These are phyloP conservation scores for Phylloboletellus chloephorus DNA, from an alignment of 1,284 basidiomycete genomes.

Conservation along the genomic window DNA sequence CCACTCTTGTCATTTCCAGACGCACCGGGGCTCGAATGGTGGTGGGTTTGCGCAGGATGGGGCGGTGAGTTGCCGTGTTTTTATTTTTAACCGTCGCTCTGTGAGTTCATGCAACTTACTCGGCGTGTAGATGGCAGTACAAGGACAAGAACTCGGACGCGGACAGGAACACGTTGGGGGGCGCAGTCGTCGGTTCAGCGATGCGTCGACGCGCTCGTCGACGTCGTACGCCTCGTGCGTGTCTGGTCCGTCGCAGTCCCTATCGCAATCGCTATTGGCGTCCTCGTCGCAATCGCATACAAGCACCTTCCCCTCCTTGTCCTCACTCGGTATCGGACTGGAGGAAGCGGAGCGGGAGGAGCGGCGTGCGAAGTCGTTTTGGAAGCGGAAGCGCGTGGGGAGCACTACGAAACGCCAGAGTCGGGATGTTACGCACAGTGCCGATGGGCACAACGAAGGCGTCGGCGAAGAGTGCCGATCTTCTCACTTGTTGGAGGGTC, in stretches of 20 bases:
- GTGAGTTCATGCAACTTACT: neutral
- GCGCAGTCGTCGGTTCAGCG: constrained; percentile 18
- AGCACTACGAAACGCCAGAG: constrained; percentile 11
- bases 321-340: constrained; percentile 22
- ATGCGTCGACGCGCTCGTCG: constrained; percentile 18
- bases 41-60: neutral
- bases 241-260: constrained; percentile 19
- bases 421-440: constrained; percentile 3
- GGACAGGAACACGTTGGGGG: neutral
- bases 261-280: constrained; percentile 14
- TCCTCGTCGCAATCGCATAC: constrained; percentile 19
- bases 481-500: neutral
- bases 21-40: neutral
- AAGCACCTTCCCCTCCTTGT: constrained; percentile 18
- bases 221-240: constrained; percentile 21
- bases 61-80: constrained; percentile 8
- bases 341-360: constrained; percentile 25
- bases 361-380: constrained; percentile 18
- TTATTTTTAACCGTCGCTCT: too few species aligned
- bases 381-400: constrained; percentile 14
- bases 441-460: neutral
- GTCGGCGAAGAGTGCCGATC: neutral
- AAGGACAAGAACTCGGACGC: constrained; percentile 1
- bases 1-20: neutral
- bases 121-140: constrained; percentile 5